phyloP scores from a whole-genome alignment of 1,284 basidiomycete species.

The Tilletia caries region DNA sequence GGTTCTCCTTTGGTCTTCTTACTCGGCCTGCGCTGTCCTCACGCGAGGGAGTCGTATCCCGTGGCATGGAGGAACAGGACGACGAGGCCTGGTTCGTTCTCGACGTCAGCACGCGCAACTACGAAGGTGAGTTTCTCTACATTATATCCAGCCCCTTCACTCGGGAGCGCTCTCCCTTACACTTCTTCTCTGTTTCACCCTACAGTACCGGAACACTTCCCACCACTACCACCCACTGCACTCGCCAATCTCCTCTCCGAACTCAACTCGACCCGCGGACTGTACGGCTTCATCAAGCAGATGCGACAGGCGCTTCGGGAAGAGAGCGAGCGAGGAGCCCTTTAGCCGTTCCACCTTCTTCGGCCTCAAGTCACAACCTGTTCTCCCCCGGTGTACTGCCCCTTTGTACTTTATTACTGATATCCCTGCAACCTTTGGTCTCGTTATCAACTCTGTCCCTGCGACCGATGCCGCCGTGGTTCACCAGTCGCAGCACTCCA shows the following conservation, averaged over 20 bases:
- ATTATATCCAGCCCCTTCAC: too few species aligned
- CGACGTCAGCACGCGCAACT: conserved; percentile 30
- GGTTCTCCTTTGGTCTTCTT: conserved; percentile 40
- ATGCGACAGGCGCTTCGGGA: conserved; percentile 34
- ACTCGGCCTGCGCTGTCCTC: conserved; percentile 19
- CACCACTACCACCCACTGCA: conserved; percentile 6
- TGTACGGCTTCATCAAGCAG: conserved; percentile 38
- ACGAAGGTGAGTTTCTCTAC: conserved; percentile 12
- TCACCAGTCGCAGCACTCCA: too few species aligned
- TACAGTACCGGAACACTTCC: conserved; percentile 17
- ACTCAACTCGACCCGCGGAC: conserved; percentile 34
- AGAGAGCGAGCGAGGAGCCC: conserved; percentile 19
- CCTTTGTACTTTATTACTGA: too few species aligned
- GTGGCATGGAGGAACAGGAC: conserved; percentile 21
- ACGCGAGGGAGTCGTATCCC: neutral
- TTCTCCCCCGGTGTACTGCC: too few species aligned
- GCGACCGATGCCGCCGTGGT: too few species aligned
- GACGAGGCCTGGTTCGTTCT: conserved; percentile 41
- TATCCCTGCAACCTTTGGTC: too few species aligned
- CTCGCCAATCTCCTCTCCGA: conserved; percentile 21
- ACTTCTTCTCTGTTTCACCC: neutral
- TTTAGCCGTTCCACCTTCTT: neutral
- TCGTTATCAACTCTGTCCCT: too few species aligned
- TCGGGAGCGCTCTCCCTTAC: neutral
- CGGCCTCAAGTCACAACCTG: too few species aligned